Conservation (phyloP, 1,284 basidiomycete genomes). For the Ganoderma lucidum region DNA sequence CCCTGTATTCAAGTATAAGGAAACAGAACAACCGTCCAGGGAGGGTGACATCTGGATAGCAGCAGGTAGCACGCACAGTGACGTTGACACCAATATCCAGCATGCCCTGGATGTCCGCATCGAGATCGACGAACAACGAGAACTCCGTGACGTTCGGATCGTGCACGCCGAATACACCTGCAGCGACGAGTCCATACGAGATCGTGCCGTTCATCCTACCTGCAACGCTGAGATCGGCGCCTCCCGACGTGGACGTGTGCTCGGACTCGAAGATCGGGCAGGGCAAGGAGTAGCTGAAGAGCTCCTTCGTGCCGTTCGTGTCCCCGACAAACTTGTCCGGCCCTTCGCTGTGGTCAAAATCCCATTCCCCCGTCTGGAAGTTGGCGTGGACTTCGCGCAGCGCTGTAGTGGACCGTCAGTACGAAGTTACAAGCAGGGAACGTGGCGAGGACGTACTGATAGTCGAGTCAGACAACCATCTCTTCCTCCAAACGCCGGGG, state of each 20-base stretch:
- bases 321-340: neutral
- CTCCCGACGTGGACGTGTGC: neutral
- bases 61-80: neutral
- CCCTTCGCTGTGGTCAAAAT: neutral
- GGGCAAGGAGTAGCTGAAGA: conserved; percentile 6
- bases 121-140: conserved; percentile 1
- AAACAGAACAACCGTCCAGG: too few relatives aligned
- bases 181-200: neutral
- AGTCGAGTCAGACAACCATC: neutral
- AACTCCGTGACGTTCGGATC: neutral
- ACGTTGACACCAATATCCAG: conserved; percentile 5
- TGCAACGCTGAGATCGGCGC: neutral
- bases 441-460: neutral
- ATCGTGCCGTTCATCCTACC: conserved; percentile 9
- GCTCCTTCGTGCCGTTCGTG: conserved; percentile 7
- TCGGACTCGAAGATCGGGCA: neutral
- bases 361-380: neutral
- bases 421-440: neutral
- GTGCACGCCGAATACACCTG: neutral
- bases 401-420: neutral
- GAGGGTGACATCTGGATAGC: too few relatives aligned
- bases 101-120: neutral
- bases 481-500: neutral
- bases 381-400: neutral
- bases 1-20: neutral